Base-by-base conservation (phyloP, 331 rosid genomes). In the Cydonia oblonga region DNA sequence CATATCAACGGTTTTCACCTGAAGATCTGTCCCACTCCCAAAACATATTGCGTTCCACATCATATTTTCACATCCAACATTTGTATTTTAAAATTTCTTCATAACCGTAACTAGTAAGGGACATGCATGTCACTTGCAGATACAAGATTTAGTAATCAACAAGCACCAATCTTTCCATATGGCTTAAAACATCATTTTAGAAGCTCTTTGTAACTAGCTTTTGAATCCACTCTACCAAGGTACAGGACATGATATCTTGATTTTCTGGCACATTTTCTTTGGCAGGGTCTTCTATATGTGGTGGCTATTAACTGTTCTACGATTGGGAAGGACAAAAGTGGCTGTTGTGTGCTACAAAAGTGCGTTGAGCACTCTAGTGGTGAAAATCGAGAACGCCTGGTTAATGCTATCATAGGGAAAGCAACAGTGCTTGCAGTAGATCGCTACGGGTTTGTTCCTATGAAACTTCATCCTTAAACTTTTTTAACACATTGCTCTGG, bases 331-430 rank as follows among this genome's bases (percentile, higher is more conserved):
- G 90, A 88, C 49, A 86, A 83, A 77, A 78, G 76, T 2, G 96
- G 92, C 19, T 90, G 90, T 42, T 82, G 87, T 33, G 85, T 88
- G 77, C 83, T 90, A 78, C 87, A 84, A 56, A 76, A 82, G 6
- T 90, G 85, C 5, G 64, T 86, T 30, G 62, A 77, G 53, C 58
- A 67, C 79, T 65, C 85, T 28, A 64, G 11, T 0, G 96, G 93
- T 61, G 79, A 73, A 69, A 44, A 25, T 20, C 86, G 75, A 63
- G 62, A 10, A 32, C 59, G 15, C n/a, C 46, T 90, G 32, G 63
- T 88, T 22, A 73, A 44, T 40, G 76, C 62, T 33, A 62, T 90
- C 30, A 7, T 75, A 58, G 66, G 2, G 3, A 74, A 82, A 61
- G 84, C 84, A 56, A 4, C 73, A 4, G 19, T 58, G 22, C 66